These are phyloP conservation scores for Heterobasidion irregulare DNA, from an alignment of 1,284 basidiomycete species.

Conservation along the genomic window DNA sequence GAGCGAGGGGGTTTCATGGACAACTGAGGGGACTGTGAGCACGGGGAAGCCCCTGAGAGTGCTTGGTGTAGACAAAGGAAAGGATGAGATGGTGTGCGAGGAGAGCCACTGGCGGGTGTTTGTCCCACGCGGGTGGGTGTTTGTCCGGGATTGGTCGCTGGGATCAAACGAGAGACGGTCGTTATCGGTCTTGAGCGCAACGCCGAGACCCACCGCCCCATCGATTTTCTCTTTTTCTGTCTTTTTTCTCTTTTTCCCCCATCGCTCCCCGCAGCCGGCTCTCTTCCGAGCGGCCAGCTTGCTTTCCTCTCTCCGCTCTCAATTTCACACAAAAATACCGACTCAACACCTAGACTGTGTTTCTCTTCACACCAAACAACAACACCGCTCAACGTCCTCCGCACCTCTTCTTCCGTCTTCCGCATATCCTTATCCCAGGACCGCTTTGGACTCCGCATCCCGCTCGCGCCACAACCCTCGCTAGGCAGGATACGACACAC, in stretches of 20 bases:
- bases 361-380: background rate
- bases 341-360: background rate
- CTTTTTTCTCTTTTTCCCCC: background rate
- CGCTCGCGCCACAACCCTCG: background rate
- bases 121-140: background rate
- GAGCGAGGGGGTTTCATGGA: too few relatives aligned
- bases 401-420: background rate
- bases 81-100: background rate
- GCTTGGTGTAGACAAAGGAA: too few relatives aligned
- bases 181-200: background rate
- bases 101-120: background rate
- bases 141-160: background rate
- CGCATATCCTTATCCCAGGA: background rate
- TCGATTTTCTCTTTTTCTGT: background rate
- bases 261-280: conserved; percentile 1
- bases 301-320: background rate
- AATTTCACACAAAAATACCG: background rate
- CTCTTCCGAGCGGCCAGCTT: background rate
- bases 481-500: background rate
- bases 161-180: background rate
- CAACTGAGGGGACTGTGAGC: too few relatives aligned
- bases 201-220: background rate
- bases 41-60: too few relatives aligned
- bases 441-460: background rate
- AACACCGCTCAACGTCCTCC: background rate